These are phyloP conservation scores for Trametes cingulata DNA, from an alignment of 768 basidiomycete genomes.

Conservation along the genomic window DNA sequence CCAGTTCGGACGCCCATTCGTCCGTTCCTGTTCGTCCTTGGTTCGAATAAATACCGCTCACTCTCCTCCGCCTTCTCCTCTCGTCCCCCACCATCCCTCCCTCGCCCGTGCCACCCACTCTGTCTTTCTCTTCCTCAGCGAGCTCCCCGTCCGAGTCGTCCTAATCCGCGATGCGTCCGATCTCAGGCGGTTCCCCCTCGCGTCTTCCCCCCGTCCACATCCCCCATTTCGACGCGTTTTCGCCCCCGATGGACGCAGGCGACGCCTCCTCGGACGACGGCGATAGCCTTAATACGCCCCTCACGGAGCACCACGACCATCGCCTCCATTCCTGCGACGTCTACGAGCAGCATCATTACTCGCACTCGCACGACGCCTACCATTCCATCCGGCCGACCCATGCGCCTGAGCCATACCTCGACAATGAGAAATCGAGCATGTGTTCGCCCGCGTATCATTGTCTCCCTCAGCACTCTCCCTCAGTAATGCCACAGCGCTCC, in stretches of 20 bases:
- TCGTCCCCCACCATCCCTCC: conserved; percentile 19
- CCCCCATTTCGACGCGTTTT: conserved; percentile 31
- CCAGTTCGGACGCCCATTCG: conserved; percentile 16
- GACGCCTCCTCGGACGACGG: conserved; percentile 42
- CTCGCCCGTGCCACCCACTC: conserved; percentile 17
- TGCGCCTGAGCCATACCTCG: not conserved
- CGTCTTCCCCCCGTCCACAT: conserved; percentile 5
- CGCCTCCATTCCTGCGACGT: conserved; percentile 28
- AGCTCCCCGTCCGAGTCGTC: not conserved
- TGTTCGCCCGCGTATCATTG: conserved; percentile 11
- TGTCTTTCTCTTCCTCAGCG: conserved; percentile 3
- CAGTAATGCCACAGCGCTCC: conserved; percentile 16
- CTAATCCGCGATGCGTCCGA: conserved; percentile 3
- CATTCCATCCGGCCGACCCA: conserved; percentile 2
- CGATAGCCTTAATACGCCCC: conserved; percentile 43
- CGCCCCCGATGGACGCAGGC: conserved; percentile 36
- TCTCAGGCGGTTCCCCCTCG: conserved; percentile 1
- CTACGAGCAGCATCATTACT: conserved; percentile 22
- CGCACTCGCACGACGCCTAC: conserved; percentile 14
- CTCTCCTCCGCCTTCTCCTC: conserved; percentile 12
- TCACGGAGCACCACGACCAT: conserved; percentile 34
- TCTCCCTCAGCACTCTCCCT: conserved; percentile 9
- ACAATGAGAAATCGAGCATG: conserved; percentile 2
- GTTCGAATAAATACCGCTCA: conserved; percentile 22
- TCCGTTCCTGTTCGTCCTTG: conserved; percentile 6